These are phyloP conservation scores for Brassica juncea DNA, from an alignment of 345 rosid species.

Conservation along the genomic window DNA sequence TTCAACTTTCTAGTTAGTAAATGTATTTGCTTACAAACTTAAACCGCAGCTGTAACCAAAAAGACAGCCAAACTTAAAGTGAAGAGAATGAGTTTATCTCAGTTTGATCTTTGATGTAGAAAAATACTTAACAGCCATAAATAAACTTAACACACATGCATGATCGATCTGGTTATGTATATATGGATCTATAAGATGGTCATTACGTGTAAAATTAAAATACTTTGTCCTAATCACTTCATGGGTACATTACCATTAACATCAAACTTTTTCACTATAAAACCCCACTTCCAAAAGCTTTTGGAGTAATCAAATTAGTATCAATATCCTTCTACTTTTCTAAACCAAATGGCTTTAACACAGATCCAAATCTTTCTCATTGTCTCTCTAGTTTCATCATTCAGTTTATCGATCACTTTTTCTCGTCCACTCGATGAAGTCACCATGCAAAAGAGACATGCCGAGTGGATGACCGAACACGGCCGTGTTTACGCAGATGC, in stretches of 20 bases:
- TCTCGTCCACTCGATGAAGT: slow-evolving; percentile 39
- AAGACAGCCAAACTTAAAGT: neutral
- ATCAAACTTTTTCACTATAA: slow-evolving; percentile 29
- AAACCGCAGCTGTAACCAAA: neutral
- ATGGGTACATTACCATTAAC: slow-evolving; percentile 9
- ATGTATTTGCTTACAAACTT: neutral
- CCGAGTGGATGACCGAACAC: slow-evolving; percentile 45
- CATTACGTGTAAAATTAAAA: slow-evolving; percentile 31
- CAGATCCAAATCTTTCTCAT: slow-evolving; percentile 14
- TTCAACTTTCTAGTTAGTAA: slow-evolving; percentile 2
- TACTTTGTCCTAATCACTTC: slow-evolving; percentile 24
- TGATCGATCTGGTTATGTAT: neutral
- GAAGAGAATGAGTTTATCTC: neutral
- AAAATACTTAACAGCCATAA: neutral
- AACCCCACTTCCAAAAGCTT: slow-evolving; percentile 17
- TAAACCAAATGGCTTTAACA: slow-evolving; percentile 27
- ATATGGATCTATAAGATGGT: neutral
- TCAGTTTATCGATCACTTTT: slow-evolving; percentile 9
- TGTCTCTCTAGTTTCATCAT: slow-evolving; percentile 23
- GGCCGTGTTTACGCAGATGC: slow-evolving; percentile 43
- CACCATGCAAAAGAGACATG: slow-evolving; percentile 41
- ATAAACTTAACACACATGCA: neutral
- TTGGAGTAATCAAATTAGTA: slow-evolving; percentile 24
- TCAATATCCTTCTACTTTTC: neutral
- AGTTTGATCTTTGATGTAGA: neutral